Evolutionary conservation across 768 basidiomycete species (phyloP), one percentile per base, ranked within the genome.

Genomic region (Rhodotorula paludigena): DNA sequence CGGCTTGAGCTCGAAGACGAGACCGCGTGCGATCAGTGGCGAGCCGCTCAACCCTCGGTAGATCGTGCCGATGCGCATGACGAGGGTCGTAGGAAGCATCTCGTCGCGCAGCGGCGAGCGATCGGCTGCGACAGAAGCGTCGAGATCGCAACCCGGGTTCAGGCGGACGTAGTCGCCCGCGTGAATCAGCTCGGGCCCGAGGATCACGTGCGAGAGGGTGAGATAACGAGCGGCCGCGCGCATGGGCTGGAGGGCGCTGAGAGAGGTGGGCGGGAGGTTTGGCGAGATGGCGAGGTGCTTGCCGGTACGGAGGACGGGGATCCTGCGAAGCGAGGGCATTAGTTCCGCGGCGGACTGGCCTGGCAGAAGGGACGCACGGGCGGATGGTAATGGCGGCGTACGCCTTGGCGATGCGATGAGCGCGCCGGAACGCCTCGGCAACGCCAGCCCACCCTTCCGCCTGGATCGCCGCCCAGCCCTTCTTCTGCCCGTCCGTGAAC

Each of bases 111-210:
- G n/a, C 20, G 39, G 4, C 32, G 51, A 32, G 47, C 51, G 49
- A 20, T 23, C 2, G 23, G 41, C 33, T 20, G 41, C 11, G 45
- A 61, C 20, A 20, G 30, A 25, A 1, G 47, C 32, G 1, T 60
- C 62, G 42, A 67, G 49, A 23, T 64, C 64, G 39, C 42, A 28
- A 30, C 18, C 8, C 12, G 62, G 62, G 9, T 1, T 0, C 32
- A 71, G 66, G 23, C 70, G 70, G 44, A 71, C 52, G 38, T 36
- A 58, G 52, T 71, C 70, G 39, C 58, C 58, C 15, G 48, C 36
- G 55, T 67, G 62, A 18, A 71, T 0, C 18, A 64, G 30, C 32
- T 71, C 70, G 49, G 70, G 70, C 9, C 70, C 70, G 45, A 33
- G 59, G 55, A 55, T 18, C 42, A 71, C 18, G 51, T 58, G 58